A percentile compares a stretch with the other conserved stretches of the same genome.
Conservation (phyloP, 2,329 filamentous ascomycete species). For the Chaetothyriales sp. region DNA sequence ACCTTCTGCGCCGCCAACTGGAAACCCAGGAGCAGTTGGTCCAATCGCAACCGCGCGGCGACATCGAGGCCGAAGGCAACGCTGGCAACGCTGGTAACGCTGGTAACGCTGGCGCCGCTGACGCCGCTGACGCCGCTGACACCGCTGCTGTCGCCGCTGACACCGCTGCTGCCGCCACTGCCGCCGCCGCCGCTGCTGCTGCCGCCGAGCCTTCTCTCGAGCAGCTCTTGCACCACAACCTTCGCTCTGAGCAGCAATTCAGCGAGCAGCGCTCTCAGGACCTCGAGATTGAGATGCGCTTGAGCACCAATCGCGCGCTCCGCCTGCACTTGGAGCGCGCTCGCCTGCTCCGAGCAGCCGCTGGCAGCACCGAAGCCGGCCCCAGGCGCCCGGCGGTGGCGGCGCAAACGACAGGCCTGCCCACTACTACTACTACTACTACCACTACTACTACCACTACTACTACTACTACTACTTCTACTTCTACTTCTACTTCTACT, state of each 20-base stretch:
- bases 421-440: too few species aligned
- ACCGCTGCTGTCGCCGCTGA: too few species aligned
- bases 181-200: conserved; percentile 4
- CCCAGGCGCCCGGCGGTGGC: not conserved
- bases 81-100: too few species aligned
- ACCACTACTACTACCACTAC: too few species aligned
- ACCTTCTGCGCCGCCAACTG: conserved; percentile 12
- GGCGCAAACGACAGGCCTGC: conserved; percentile 11
- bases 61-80: conserved; percentile 5
- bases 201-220: conserved; percentile 11
- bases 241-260: conserved; percentile 12
- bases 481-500: too few species aligned
- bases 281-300: conserved; percentile 10
- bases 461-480: too few species aligned
- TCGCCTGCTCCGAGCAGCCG: conserved; percentile 1
- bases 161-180: too few species aligned
- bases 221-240: conserved; percentile 9
- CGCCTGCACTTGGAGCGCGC: conserved; percentile 8
- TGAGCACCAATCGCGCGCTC: conserved; percentile 5
- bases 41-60: conserved; percentile 2
- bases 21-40: conserved; percentile 14
- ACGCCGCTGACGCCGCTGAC: too few species aligned
- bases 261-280: conserved; percentile 12
- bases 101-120: too few species aligned
- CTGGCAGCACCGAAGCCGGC: not conserved